Evolutionary conservation across 768 basidiomycete species (phyloP).

Genomic region (Pholiota microspora): DNA sequence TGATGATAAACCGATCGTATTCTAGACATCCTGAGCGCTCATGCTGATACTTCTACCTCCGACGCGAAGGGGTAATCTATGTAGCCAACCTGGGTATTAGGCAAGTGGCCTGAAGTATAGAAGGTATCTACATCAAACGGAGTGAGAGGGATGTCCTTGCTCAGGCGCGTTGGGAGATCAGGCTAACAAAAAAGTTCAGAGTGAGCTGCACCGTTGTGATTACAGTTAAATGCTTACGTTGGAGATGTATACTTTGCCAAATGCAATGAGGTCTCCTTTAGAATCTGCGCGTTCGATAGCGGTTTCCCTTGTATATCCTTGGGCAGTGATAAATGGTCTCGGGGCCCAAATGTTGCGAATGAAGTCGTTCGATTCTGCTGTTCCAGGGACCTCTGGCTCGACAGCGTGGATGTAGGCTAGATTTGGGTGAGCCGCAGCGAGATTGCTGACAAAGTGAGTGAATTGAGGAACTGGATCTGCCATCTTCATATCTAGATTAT

Average conservation of each 20-base stretch:
- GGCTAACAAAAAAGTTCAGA: conserved; percentile 26
- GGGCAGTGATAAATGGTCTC: conserved; percentile 37
- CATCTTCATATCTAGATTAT: conserved; percentile 42
- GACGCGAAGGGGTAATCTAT: conserved; percentile 24
- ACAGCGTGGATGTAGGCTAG: conserved; percentile 53
- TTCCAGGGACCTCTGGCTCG: conserved; percentile 30
- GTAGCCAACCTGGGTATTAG: conserved; percentile 21
- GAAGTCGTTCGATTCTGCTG: conserved; percentile 38
- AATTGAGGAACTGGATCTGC: conserved; percentile 55
- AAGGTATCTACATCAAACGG: conserved; percentile 35
- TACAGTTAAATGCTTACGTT: too few species aligned
- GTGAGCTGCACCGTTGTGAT: too few species aligned
- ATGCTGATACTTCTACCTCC: background rate
- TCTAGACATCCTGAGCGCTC: background rate
- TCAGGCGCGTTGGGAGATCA: conserved; percentile 36
- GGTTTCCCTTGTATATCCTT: conserved; percentile 37
- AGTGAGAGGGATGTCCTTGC: conserved; percentile 31
- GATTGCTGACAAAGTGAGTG: conserved; percentile 41
- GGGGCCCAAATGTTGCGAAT: conserved; percentile 46
- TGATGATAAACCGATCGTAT: too few species aligned
- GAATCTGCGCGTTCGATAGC: conserved; percentile 37
- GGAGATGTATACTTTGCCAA: conserved; percentile 30
- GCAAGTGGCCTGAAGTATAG: conserved; percentile 28
- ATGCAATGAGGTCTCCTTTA: conserved; percentile 29
- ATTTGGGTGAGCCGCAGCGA: conserved; percentile 38